phyloP scores from a whole-genome alignment of 352 stramenopile species.

The Thalassiosira mediterranea region DNA sequence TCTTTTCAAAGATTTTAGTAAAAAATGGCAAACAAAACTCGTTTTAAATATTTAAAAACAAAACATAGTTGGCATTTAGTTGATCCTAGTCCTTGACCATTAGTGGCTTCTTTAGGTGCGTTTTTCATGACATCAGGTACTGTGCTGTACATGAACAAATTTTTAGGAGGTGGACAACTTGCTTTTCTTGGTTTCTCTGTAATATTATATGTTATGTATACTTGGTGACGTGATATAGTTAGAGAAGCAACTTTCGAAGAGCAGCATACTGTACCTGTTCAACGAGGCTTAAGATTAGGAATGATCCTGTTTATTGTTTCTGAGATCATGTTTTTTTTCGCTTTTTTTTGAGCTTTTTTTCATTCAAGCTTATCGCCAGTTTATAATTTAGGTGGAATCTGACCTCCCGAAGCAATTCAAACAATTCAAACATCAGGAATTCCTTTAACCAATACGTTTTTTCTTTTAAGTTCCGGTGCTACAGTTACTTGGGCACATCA shows the following conservation, averaged over 20 bases:
- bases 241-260: slow-evolving; percentile 41
- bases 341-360: slow-evolving; percentile 75
- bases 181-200: slow-evolving; percentile 33
- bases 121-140: slow-evolving; percentile 46
- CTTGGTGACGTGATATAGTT: slow-evolving; percentile 40
- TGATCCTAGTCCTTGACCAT: slow-evolving; percentile 37
- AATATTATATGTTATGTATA: slow-evolving; percentile 44
- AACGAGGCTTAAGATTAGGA: slow-evolving; percentile 64
- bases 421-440: slow-evolving; percentile 66
- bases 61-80: slow-evolving; percentile 44
- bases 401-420: slow-evolving; percentile 63
- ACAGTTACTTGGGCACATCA: slow-evolving; percentile 69
- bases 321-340: slow-evolving; percentile 74
- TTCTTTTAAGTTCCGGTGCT: slow-evolving; percentile 69
- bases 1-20: background rate
- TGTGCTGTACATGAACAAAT: slow-evolving; percentile 48
- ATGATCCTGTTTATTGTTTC: slow-evolving; percentile 75
- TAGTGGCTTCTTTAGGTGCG: slow-evolving; percentile 47
- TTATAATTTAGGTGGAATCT: slow-evolving; percentile 67
- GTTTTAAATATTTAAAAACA: slow-evolving; percentile 50
- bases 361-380: slow-evolving; percentile 66
- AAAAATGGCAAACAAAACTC: slow-evolving; percentile 26
- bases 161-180: slow-evolving; percentile 38
- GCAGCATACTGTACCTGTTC: slow-evolving; percentile 42
- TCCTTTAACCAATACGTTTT: slow-evolving; percentile 71